phyloP scores from a whole-genome alignment of 2,329 filamentous ascomycete species.

The Aureobasidium lini region DNA sequence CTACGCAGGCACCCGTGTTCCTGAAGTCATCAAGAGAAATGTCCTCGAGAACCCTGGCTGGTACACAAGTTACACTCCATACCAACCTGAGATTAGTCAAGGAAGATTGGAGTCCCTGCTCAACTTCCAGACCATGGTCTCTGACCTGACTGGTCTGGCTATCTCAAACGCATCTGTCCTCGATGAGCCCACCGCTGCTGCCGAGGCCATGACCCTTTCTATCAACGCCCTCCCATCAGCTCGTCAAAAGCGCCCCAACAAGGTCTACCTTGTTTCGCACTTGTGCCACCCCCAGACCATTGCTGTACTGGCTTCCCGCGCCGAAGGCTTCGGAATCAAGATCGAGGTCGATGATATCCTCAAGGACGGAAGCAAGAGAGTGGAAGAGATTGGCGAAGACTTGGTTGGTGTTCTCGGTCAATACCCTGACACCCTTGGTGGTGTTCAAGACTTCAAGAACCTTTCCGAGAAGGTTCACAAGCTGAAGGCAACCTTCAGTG shows the following conservation, averaged over 20 bases:
- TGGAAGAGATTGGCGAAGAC: constrained; percentile 70
- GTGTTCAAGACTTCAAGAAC: constrained; percentile 64
- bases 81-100: constrained; percentile 96
- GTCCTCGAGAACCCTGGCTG: constrained; percentile 87
- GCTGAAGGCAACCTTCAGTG: constrained; percentile 71
- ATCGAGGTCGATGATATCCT: constrained; percentile 67
- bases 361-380: constrained; percentile 53
- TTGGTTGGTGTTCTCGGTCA: constrained; percentile 88
- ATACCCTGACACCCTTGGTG: constrained; percentile 84
- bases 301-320: constrained; percentile 73
- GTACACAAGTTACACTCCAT: constrained; percentile 98
- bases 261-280: constrained; percentile 77
- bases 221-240: constrained; percentile 65
- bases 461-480: constrained; percentile 73
- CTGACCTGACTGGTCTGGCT: constrained; percentile 76
- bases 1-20: constrained; percentile 80
- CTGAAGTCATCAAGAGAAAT: constrained; percentile 86
- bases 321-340: constrained; percentile 83
- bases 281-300: constrained; percentile 80
- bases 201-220: constrained; percentile 92
- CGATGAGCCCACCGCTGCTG: constrained; percentile 85
- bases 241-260: constrained; percentile 65
- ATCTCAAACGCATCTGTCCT: constrained; percentile 87
- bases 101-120: constrained; percentile 84
- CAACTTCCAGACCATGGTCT: constrained; percentile 92